Conservation (phyloP, 441 rosid species). For the Erodium chrysanthum region DNA sequence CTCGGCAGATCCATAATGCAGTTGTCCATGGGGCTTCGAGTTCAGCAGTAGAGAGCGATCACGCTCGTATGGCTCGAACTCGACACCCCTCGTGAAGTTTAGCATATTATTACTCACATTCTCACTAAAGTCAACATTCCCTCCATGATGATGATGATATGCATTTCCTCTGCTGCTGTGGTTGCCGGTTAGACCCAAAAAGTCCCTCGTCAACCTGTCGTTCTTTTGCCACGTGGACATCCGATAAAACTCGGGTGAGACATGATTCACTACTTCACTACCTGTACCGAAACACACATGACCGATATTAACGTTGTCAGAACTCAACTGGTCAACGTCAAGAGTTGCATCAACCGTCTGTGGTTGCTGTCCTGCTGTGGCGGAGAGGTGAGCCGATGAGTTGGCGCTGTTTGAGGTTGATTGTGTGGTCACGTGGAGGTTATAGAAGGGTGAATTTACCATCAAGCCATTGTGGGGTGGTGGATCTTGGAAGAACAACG, state of each 20-base stretch:
- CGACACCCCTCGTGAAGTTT: background rate
- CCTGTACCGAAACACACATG: background rate
- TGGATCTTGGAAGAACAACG: background rate
- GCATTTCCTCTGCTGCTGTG: background rate
- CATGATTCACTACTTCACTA: background rate
- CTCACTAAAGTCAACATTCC: background rate
- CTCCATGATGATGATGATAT: background rate
- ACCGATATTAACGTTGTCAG: background rate
- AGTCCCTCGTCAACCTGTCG: constrained; percentile 4
- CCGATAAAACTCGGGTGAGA: background rate
- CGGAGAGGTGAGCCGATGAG: background rate
- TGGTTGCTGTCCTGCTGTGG: background rate
- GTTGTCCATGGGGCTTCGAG: background rate
- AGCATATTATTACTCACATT: background rate
- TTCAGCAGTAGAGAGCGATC: background rate
- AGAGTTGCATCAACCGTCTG: background rate
- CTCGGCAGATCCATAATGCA: background rate
- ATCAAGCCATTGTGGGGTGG: background rate
- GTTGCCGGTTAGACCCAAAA: background rate
- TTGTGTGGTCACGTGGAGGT: background rate
- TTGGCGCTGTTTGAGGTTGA: background rate
- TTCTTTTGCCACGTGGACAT: background rate
- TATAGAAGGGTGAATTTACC: background rate
- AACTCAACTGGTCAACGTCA: background rate
- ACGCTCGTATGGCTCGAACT: background rate